Percentiles rank a stretch among this genome's conserved stretches.
Evolutionary conservation across 306 rosid genomes (phyloP).

Genomic region (Pyrus betulifolia): DNA sequence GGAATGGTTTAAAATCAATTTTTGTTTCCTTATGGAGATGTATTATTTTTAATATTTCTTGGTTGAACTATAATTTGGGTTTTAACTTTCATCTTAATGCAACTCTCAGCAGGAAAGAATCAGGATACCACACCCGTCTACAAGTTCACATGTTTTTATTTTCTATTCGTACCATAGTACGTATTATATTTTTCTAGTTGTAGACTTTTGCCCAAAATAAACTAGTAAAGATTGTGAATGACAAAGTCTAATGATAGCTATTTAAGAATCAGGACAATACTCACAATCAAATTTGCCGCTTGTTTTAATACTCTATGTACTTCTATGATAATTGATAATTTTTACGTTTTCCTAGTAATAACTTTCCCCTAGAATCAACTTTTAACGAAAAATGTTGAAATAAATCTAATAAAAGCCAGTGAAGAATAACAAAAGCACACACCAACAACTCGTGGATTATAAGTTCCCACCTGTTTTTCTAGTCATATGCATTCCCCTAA

Average conservation of each 20-base stretch:
- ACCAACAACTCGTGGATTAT: too few species aligned
- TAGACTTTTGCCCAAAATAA: too few species aligned
- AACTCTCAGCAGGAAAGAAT: not conserved
- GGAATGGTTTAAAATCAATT: not conserved
- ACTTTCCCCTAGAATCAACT: too few species aligned
- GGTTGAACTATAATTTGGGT: not conserved
- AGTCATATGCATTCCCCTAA: not conserved
- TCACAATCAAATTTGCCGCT: not conserved
- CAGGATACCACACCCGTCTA: not conserved
- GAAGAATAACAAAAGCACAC: too few species aligned
- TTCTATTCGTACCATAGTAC: not conserved
- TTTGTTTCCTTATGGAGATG: not conserved
- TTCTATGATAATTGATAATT: not conserved
- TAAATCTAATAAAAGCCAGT: too few species aligned
- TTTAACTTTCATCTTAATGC: not conserved
- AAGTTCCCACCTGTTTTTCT: not conserved
- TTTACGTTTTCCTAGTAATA: too few species aligned
- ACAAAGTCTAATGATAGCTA: too few species aligned
- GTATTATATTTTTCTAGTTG: too few species aligned
- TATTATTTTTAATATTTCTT: not conserved
- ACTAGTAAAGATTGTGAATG: too few species aligned
- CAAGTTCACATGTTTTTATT: not conserved
- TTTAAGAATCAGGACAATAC: not conserved
- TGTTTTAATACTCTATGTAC: not conserved
- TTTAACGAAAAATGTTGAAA: too few species aligned